Evolutionary conservation across 192 early-diverging fungal species (phyloP), one percentile per base, ranked within the genome.

Genomic region (Polychytrium aggregatum): DNA sequence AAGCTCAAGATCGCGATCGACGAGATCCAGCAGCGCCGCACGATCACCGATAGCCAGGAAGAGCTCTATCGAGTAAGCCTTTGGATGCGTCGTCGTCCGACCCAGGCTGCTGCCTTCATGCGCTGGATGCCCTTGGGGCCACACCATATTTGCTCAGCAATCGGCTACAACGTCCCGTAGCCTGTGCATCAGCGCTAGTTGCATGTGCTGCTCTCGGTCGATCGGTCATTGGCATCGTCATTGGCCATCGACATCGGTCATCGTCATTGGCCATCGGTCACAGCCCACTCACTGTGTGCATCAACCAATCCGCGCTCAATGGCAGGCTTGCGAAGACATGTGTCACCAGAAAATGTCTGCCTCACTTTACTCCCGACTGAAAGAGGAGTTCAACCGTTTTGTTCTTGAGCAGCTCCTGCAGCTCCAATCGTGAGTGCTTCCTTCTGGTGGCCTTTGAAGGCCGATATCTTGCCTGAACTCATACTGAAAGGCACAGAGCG

Each of bases 271-370:
- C n/a, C n/a, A n/a, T n/a, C n/a, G n/a, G n/a, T 41, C 48, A 33
- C 50, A 22, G 18, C 9, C 17, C 27, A 52, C 9, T 42, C 5
- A 30, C 16, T 61, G n/a, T 52, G 22, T 25, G 20, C 10, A 9
- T 13, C n/a, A 34, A 37, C 43, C 13, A 53, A 34, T 24, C 13
- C 30, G 17, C 13, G 29, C 27, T 13, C 30, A 22, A 14, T 24
- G 33, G 28, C 42, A 59, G 56, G 36, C 82, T 30, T 86, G 83
- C 56, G 85, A 88, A 53, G 80, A 84, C 33, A 67, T 91, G 16
- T 88, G 85, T 50, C 63, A 79, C 36, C 82, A 91, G 59, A 80
- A 85, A 40, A 78, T 76, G 51, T 76, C 70, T 10, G 72, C 72
- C 39, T 58, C 64, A 10, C 46, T 84, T 28, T 88, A 87, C 57